Percentiles rank a stretch among this genome's conserved stretches.
phyloP scores from a whole-genome alignment of 192 early-diverging fungal genomes.

The Rhizophagus clarus region DNA sequence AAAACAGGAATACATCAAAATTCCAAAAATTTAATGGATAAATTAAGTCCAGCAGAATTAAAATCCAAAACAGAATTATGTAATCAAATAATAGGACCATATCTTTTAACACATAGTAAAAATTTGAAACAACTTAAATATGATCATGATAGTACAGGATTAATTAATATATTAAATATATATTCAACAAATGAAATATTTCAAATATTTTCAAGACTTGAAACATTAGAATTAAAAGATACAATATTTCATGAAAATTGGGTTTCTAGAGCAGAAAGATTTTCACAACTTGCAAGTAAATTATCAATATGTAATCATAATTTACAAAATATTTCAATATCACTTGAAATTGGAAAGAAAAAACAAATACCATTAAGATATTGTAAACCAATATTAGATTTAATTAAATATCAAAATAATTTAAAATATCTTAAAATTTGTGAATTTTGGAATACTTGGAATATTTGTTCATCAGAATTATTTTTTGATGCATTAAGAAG shows the following conservation, averaged over 20 bases:
- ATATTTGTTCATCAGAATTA: neutral
- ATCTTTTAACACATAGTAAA: neutral
- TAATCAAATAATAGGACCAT: neutral
- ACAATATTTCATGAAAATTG: neutral
- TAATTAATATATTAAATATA: neutral
- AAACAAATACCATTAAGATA: neutral
- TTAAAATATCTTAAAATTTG: neutral
- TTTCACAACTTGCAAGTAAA: constrained; percentile 1
- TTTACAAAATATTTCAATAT: neutral
- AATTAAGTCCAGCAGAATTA: neutral
- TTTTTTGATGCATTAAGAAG: neutral
- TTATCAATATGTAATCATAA: constrained; percentile 14
- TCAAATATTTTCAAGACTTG: constrained; percentile 1
- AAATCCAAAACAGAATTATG: neutral
- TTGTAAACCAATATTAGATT: neutral
- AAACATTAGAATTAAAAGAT: constrained; percentile 4
- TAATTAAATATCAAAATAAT: constrained; percentile 2
- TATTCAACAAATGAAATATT: neutral
- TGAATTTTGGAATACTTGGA: constrained; percentile 15
- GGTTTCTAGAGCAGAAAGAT: neutral
- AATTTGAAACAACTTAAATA: neutral
- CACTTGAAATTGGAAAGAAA: neutral
- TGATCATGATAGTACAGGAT: neutral
- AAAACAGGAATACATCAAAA: neutral
- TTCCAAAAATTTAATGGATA: neutral